Evolutionary conservation across 768 basidiomycete genomes (phyloP).

Genomic region (Rhodotorula paludigena): DNA sequence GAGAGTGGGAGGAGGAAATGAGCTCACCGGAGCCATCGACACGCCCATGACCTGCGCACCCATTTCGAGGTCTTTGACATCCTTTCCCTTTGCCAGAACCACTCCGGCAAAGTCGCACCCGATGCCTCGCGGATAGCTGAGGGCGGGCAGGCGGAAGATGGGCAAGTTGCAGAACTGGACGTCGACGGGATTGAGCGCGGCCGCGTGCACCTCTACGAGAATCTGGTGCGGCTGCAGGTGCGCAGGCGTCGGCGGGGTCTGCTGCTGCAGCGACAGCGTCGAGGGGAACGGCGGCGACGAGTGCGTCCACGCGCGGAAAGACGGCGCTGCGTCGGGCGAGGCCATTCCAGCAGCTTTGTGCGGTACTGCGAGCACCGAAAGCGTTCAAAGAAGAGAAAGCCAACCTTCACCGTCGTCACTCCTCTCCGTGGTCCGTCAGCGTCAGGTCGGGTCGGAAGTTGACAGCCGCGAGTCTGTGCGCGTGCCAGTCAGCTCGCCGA

Average conservation of each 20-base stretch:
- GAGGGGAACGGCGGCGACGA: slow-evolving; percentile 23
- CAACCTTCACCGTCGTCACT: no score
- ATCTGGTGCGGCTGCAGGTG: slow-evolving; percentile 10
- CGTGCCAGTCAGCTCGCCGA: no score
- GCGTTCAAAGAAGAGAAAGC: no score
- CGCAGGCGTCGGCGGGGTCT: background rate
- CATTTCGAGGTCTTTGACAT: slow-evolving; percentile 56
- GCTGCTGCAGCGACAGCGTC: slow-evolving; percentile 8
- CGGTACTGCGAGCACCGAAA: no score
- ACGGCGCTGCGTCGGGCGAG: background rate
- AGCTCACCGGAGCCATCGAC: slow-evolving; percentile 46
- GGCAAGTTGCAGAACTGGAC: slow-evolving; percentile 15
- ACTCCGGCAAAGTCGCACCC: slow-evolving; percentile 82
- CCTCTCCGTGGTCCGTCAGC: no score
- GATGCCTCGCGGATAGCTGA: slow-evolving; percentile 45
- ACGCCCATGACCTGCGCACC: slow-evolving; percentile 75
- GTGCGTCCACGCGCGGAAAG: slow-evolving; percentile 25
- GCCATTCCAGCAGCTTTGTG: background rate
- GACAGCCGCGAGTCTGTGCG: no score
- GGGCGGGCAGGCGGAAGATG: slow-evolving; percentile 14
- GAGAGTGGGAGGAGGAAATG: no score
- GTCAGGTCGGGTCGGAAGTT: background rate
- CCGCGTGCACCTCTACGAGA: slow-evolving; percentile 22
- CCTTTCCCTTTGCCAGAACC: slow-evolving; percentile 57
- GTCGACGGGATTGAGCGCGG: slow-evolving; percentile 31